A percentile compares a stretch with the other conserved stretches of the same genome.
phyloP scores from a whole-genome alignment of 495 filamentous ascomycete genomes.

The Penicillium paxilli region DNA sequence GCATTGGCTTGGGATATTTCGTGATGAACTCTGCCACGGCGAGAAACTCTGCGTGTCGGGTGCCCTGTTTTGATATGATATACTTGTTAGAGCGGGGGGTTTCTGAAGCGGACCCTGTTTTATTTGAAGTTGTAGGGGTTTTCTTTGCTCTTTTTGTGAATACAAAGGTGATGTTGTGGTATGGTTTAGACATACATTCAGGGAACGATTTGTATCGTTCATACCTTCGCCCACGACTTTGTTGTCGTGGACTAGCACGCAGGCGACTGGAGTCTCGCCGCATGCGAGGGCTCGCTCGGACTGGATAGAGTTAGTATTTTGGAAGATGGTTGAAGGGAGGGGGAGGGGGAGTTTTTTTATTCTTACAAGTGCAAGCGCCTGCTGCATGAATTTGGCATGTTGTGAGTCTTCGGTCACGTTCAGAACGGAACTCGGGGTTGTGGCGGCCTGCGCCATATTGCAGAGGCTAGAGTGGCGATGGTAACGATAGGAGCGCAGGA shows the following conservation, averaged over 20 bases:
- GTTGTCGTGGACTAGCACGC: slow-evolving; percentile 78
- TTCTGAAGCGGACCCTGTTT: too few relatives aligned
- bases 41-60: slow-evolving; percentile 91
- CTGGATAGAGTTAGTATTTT: slow-evolving; percentile 45
- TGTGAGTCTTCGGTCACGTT: slow-evolving; percentile 15
- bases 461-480: too few relatives aligned
- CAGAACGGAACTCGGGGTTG: slow-evolving; percentile 1
- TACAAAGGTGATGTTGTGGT: too few relatives aligned
- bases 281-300: slow-evolving; percentile 75
- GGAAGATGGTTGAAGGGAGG: neutral
- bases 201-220: slow-evolving; percentile 92
- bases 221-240: slow-evolving; percentile 81
- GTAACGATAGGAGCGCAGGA: too few relatives aligned
- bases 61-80: slow-evolving; percentile 58
- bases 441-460: neutral
- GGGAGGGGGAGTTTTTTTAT: neutral
- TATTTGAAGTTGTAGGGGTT: too few relatives aligned
- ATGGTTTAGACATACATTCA: slow-evolving; percentile 66
- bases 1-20: slow-evolving; percentile 55
- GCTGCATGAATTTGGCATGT: slow-evolving; percentile 66
- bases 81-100: neutral
- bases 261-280: slow-evolving; percentile 94
- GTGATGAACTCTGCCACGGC: slow-evolving; percentile 67
- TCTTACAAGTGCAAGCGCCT: slow-evolving; percentile 67
- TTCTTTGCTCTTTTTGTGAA: too few relatives aligned